Evolutionary conservation across 2,329 filamentous ascomycete species (phyloP), one percentile per base, ranked within the genome.

Genomic region (Microsporum canis): DNA sequence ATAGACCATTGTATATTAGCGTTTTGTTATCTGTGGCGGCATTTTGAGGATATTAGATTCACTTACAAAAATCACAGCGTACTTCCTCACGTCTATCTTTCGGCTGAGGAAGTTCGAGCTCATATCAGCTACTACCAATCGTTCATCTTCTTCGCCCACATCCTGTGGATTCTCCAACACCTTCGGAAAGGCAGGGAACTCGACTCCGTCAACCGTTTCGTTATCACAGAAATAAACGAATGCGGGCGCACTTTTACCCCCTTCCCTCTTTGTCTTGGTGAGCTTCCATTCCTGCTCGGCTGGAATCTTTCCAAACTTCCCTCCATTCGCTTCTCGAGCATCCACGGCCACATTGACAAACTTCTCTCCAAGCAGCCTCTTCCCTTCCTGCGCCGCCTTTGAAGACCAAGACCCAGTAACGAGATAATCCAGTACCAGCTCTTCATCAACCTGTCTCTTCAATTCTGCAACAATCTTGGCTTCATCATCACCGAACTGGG

Each of bases 201-300:
- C 92, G 17, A 97, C 90, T 38, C 91, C 91, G 69, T 96, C 90
- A 4, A 77, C 75, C 0, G 90, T 96, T 79, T 97, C 91, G 68
- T 97, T 97, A 73, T 91, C 88, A 73, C 92, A 96, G 73, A 85
- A 91, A 75, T 96, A 97, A 1, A 92, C 87, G 68, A 95, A 80
- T 0, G 90, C 83, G 64, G 67, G 65, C 3, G 73, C 75, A 34
- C 75, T 78, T 61, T 76, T 74, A 33, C 75, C 74, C 43, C 73
- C 74, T 7, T 86, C 78, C 41, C 83, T 79, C 66, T 84, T 79
- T 45, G 84, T 88, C 5, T 77, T 73, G 14, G 80, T 83, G 62
- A 94, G 80, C 38, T 80, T 87, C 89, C 90, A 96, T 23, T 82
- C 82, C 65, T 82, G 83, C 73, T 91, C 86, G 7, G 85, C 81